phyloP scores from a whole-genome alignment of 768 basidiomycete species.

The Amyloporia xantha region DNA sequence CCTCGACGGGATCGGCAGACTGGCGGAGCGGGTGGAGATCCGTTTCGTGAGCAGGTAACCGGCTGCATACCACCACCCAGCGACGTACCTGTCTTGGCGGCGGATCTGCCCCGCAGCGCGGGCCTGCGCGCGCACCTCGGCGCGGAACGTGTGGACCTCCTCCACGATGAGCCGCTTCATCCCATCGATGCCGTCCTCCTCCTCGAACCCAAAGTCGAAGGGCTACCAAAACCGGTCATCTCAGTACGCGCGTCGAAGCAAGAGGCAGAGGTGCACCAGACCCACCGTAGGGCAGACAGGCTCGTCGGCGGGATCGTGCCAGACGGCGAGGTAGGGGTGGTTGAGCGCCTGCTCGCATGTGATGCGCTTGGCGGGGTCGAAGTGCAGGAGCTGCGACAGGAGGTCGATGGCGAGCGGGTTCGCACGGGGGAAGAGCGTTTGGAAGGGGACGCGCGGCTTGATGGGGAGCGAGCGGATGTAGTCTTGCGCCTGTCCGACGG shows the following conservation, averaged over 20 bases:
- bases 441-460: constrained; percentile 90
- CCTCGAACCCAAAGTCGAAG: constrained; percentile 96
- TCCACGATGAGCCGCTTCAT: constrained; percentile 96
- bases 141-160: constrained; percentile 85
- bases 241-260: background rate
- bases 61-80: background rate
- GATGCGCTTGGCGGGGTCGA: constrained; percentile 94
- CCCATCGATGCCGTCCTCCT: constrained; percentile 93
- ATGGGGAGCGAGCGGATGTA: constrained; percentile 98
- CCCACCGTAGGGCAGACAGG: constrained; percentile 71
- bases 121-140: constrained; percentile 82
- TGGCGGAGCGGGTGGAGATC: constrained; percentile 19
- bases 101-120: constrained; percentile 66
- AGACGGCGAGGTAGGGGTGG: constrained; percentile 92
- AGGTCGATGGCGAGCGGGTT: constrained; percentile 94
- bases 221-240: constrained; percentile 49
- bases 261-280: background rate
- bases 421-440: constrained; percentile 87
- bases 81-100: constrained; percentile 62
- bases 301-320: constrained; percentile 97
- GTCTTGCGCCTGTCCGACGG: constrained; percentile 88
- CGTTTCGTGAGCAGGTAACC: background rate
- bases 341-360: constrained; percentile 93
- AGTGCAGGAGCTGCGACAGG: constrained; percentile 84
- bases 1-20: constrained; percentile 72